phyloP scores from a whole-genome alignment of 2,329 filamentous ascomycete genomes.

The Colletotrichum sp. region DNA sequence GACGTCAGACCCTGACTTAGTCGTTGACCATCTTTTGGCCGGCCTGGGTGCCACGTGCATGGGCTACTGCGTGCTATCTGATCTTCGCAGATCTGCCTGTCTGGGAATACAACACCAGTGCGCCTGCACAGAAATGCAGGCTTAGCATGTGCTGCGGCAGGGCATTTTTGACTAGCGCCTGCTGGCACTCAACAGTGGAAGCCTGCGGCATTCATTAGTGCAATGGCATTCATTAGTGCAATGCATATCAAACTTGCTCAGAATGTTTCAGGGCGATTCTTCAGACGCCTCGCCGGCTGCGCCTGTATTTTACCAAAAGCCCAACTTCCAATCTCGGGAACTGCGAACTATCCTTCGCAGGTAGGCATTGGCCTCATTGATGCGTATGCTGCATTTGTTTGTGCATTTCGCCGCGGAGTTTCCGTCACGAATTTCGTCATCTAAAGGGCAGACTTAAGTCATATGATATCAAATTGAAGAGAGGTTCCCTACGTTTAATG shows the following conservation, averaged over 20 bases:
- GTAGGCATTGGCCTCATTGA: neutral
- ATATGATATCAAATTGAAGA: neutral
- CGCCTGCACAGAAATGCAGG: neutral
- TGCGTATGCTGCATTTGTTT: neutral
- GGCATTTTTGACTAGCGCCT: neutral
- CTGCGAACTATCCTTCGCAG: neutral
- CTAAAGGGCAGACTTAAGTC: accelerated
- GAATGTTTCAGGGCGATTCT: no score
- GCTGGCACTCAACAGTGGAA: neutral
- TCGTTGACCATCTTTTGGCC: neutral
- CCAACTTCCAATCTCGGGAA: neutral
- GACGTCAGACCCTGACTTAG: neutral
- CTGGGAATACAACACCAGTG: neutral
- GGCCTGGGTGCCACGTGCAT: neutral
- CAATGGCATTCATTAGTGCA: neutral
- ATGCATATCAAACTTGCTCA: no score
- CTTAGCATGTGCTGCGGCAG: neutral
- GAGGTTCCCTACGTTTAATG: neutral
- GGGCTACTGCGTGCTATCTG: no score
- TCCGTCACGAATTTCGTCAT: neutral
- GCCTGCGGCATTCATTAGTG: neutral
- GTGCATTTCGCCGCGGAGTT: neutral
- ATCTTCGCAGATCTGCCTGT: neutral
- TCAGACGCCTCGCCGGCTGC: neutral
- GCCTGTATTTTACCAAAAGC: neutral